Evolutionary conservation across 2,329 filamentous ascomycete species (phyloP).

Genomic region (Penicillium sclerotiorum): DNA sequence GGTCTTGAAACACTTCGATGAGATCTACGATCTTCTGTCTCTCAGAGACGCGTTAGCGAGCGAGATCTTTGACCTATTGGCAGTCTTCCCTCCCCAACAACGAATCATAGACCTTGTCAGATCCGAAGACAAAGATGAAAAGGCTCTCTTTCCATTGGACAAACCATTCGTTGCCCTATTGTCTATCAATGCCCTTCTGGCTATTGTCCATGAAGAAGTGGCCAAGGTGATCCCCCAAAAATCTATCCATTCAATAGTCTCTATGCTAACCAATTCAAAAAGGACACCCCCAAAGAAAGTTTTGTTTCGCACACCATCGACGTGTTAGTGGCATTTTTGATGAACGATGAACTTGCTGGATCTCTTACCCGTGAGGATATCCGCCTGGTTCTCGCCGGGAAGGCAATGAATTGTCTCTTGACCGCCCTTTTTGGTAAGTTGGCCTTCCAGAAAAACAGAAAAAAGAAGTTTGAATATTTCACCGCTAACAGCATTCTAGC

Average conservation of each 20-base stretch:
- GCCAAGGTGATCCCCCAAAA: conserved; percentile 29
- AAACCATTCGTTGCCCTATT: conserved; percentile 76
- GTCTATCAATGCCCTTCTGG: conserved; percentile 66
- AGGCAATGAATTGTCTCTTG: conserved; percentile 61
- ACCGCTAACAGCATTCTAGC: not conserved
- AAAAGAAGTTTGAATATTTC: not conserved
- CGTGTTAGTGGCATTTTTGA: conserved; percentile 63
- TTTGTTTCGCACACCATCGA: conserved; percentile 51
- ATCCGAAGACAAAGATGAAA: conserved; percentile 54
- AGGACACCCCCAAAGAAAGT: conserved; percentile 31
- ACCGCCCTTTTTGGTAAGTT: conserved; percentile 57
- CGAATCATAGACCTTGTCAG: conserved; percentile 63
- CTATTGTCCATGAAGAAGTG: conserved; percentile 58
- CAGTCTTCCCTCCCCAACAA: conserved; percentile 69
- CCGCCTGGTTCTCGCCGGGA: conserved; percentile 54
- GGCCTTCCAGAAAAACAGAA: not conserved
- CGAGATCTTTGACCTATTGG: conserved; percentile 73
- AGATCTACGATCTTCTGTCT: conserved; percentile 78
- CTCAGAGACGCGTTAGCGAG: conserved; percentile 70
- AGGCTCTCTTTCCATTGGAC: conserved; percentile 67
- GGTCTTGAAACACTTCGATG: conserved; percentile 78
- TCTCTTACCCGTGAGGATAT: conserved; percentile 48
- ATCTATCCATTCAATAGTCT: not conserved
- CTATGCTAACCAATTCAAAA: not conserved
- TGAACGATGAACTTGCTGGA: conserved; percentile 57